These are phyloP conservation scores for Mucor racemosus DNA, from an alignment of 371 early-diverging fungal species.

Conservation along the genomic window DNA sequence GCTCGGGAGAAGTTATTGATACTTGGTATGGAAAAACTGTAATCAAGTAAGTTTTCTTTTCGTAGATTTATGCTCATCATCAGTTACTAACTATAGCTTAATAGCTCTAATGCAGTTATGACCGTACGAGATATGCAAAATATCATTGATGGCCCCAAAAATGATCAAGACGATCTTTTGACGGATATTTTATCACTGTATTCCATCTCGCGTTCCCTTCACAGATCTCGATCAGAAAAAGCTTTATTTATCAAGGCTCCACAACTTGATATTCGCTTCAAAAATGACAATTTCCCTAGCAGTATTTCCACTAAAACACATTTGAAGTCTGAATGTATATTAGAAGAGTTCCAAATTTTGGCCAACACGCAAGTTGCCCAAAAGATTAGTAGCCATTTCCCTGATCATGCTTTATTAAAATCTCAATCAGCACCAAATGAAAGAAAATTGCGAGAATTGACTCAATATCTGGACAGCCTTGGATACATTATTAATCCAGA, in stretches of 20 bases:
- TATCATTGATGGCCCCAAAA: background rate
- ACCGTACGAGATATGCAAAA: constrained; percentile 49
- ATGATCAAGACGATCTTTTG: background rate
- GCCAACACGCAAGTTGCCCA: constrained; percentile 92
- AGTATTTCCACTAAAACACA: constrained; percentile 42
- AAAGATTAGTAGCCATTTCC: constrained; percentile 80
- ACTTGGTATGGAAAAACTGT: constrained; percentile 78
- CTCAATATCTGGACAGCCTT: constrained; percentile 55
- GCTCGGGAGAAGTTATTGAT: constrained; percentile 62
- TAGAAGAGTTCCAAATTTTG: constrained; percentile 95
- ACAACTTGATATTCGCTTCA: constrained; percentile 63
- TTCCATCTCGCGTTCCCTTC: constrained; percentile 73
- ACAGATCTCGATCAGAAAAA: constrained; percentile 10
- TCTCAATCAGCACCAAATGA: constrained; percentile 70
- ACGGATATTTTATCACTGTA: constrained; percentile 11
- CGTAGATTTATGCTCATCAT: background rate
- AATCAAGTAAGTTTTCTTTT: constrained; percentile 60
- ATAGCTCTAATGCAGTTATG: constrained; percentile 64
- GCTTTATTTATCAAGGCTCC: constrained; percentile 24
- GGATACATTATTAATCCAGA: constrained; percentile 57
- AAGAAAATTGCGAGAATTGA: constrained; percentile 59
- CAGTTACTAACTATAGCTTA: background rate
- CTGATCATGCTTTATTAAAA: constrained; percentile 85
- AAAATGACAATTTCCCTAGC: constrained; percentile 69
- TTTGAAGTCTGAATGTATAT: constrained; percentile 71